Evolutionary conservation across 169 alveolate genomes (phyloP).

Genomic region (Plasmodium cynomolgi): DNA sequence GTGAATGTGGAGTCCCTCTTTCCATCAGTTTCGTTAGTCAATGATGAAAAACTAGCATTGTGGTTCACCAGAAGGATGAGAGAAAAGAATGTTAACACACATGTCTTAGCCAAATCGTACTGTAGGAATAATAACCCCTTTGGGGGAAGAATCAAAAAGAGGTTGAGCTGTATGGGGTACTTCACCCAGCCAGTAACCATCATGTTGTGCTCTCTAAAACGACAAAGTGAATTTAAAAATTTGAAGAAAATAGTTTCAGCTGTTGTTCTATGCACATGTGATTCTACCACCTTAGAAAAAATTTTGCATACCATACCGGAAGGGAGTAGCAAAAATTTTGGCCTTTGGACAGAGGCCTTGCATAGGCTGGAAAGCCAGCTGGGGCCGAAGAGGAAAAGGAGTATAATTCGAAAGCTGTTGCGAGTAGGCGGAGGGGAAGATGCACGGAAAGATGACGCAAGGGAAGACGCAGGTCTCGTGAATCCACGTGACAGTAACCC

Average conservation of each 20-base stretch:
- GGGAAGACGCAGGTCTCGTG: background rate
- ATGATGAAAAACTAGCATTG: slow-evolving; percentile 23
- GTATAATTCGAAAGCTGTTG: background rate
- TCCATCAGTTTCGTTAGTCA: slow-evolving; percentile 40
- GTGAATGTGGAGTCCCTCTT: background rate
- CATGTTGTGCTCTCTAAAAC: slow-evolving; percentile 65
- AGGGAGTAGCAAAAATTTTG: slow-evolving; percentile 41
- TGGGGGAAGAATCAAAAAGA: background rate
- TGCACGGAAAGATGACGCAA: background rate
- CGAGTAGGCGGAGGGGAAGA: background rate
- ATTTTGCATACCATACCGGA: slow-evolving; percentile 71
- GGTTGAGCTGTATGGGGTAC: slow-evolving; percentile 51
- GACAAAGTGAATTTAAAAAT: slow-evolving; percentile 49
- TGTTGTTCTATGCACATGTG: slow-evolving; percentile 61
- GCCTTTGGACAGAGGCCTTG: slow-evolving; percentile 44
- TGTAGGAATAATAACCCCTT: background rate
- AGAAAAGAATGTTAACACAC: background rate
- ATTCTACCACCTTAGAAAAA: slow-evolving; percentile 59
- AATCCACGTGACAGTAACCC: background rate
- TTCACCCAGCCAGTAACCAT: slow-evolving; percentile 61
- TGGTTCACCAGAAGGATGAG: slow-evolving; percentile 63
- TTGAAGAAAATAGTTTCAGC: slow-evolving; percentile 54
- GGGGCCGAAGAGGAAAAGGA: slow-evolving; percentile 23
- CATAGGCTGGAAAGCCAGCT: slow-evolving; percentile 1
- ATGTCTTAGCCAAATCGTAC: background rate